A percentile compares a stretch with the other conserved stretches of the same genome.
Evolutionary conservation across 2,329 filamentous ascomycete genomes (phyloP).

Genomic region (Penicillium sp.): DNA sequence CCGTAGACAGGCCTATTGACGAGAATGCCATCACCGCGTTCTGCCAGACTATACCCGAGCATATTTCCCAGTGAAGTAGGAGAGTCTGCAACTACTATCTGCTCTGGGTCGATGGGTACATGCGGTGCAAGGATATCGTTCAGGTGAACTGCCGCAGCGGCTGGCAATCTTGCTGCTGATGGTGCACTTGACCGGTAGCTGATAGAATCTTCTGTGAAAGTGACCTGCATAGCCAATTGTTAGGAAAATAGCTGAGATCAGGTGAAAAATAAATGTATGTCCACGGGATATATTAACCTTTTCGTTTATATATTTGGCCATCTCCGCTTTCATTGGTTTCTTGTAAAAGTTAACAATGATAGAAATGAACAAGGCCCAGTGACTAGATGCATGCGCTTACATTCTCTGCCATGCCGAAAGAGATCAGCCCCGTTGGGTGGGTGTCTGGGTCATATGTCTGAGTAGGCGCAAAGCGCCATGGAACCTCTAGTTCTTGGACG

Average conservation of each 20-base stretch:
- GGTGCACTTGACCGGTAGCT: slow-evolving; percentile 45
- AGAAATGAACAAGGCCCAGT: too few relatives aligned
- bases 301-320: slow-evolving; percentile 41
- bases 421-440: slow-evolving; percentile 36
- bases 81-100: slow-evolving; percentile 46
- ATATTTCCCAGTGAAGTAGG: slow-evolving; percentile 46
- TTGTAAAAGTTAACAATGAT: slow-evolving; percentile 14
- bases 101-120: slow-evolving; percentile 32
- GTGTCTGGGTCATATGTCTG: slow-evolving; percentile 29
- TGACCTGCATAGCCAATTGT: slow-evolving; percentile 21
- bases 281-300: slow-evolving; percentile 25
- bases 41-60: slow-evolving; percentile 45
- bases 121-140: slow-evolving; percentile 44
- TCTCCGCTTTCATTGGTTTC: slow-evolving; percentile 40
- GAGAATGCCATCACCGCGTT: slow-evolving; percentile 50
- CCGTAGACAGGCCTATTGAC: slow-evolving; percentile 51
- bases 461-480: slow-evolving; percentile 30
- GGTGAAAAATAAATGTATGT: neutral
- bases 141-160: slow-evolving; percentile 44
- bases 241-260: neutral
- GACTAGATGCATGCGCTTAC: slow-evolving; percentile 17
- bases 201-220: slow-evolving; percentile 36
- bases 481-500: slow-evolving; percentile 20
- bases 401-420: slow-evolving; percentile 41
- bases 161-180: slow-evolving; percentile 41